Percentiles rank a stretch among this genome's conserved stretches.
These are phyloP conservation scores for Podila horticola DNA, from an alignment of 192 early-diverging fungal genomes.

Conservation along the genomic window DNA sequence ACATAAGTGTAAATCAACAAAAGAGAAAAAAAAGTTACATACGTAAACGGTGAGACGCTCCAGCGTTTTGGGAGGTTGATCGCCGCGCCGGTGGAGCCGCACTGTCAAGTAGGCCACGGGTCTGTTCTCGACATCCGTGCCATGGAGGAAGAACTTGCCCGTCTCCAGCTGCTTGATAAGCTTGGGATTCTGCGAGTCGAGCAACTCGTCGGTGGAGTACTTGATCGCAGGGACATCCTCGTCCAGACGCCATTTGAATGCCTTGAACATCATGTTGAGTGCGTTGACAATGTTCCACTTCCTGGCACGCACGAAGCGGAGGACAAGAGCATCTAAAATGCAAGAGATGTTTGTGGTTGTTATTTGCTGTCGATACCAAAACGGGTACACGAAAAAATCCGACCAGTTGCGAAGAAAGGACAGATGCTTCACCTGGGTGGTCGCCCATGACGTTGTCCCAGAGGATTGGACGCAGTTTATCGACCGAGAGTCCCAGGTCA, in stretches of 20 bases:
- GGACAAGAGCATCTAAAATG: slow-evolving; percentile 69
- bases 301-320: slow-evolving; percentile 90
- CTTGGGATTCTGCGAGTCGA: slow-evolving; percentile 46
- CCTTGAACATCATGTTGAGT: slow-evolving; percentile 73
- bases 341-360: too few relatives aligned
- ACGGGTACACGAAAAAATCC: too few relatives aligned
- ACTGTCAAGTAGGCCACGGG: slow-evolving; percentile 27
- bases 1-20: too few relatives aligned
- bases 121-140: slow-evolving; percentile 51
- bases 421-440: neutral
- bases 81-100: slow-evolving; percentile 52
- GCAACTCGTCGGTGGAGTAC: slow-evolving; percentile 59
- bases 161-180: slow-evolving; percentile 49
- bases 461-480: slow-evolving; percentile 3
- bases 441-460: slow-evolving; percentile 34
- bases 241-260: slow-evolving; percentile 80
- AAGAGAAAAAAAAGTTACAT: too few relatives aligned
- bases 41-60: slow-evolving; percentile 69
- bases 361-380: too few relatives aligned
- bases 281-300: slow-evolving; percentile 89
- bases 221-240: slow-evolving; percentile 60
- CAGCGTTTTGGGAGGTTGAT: slow-evolving; percentile 66
- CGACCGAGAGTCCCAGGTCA: slow-evolving; percentile 24
- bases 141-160: slow-evolving; percentile 57
- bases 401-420: too few relatives aligned